These are phyloP conservation scores for Leucogyrophana mollusca DNA, from an alignment of 768 basidiomycete genomes.

Conservation along the genomic window DNA sequence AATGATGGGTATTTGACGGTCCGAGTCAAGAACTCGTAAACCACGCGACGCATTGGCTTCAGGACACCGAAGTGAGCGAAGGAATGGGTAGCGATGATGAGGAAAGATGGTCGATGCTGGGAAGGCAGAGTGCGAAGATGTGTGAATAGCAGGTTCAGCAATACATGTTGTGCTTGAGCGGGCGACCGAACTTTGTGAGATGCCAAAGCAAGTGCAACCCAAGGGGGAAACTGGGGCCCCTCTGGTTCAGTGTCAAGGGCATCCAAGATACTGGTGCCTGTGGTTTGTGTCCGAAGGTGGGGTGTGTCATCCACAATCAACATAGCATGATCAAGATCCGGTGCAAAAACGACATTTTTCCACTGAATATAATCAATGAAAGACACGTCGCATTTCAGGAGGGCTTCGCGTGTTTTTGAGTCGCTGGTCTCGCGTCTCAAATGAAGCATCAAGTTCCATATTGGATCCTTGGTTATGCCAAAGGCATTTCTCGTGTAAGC, in stretches of 20 bases:
- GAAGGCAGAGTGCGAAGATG: constrained; percentile 34
- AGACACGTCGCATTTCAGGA: constrained; percentile 32
- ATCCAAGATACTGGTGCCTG: background rate
- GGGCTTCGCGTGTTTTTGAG: constrained; percentile 15
- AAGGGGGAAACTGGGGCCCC: constrained; percentile 36
- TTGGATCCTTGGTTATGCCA: constrained; percentile 34
- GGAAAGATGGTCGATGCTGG: constrained; percentile 38
- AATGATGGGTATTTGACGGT: constrained; percentile 20
- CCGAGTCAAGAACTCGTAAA: constrained; percentile 39
- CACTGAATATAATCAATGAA: constrained; percentile 39
- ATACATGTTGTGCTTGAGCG: constrained; percentile 41
- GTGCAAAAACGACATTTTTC: constrained; percentile 33
- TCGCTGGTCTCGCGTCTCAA: constrained; percentile 21
- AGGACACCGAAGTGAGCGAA: constrained; percentile 52
- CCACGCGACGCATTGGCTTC: constrained; percentile 42
- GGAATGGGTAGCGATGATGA: constrained; percentile 46
- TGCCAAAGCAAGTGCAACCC: constrained; percentile 54
- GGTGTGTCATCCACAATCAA: background rate
- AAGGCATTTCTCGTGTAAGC: constrained; percentile 34
- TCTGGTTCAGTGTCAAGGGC: background rate
- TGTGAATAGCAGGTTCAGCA: constrained; percentile 42
- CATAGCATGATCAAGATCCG: constrained; percentile 33
- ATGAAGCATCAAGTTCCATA: constrained; percentile 41
- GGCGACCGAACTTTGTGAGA: constrained; percentile 45
- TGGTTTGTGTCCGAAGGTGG: background rate